A percentile compares a stretch with the other conserved stretches of the same genome.
These are phyloP conservation scores for Pseudozyma tsukubaensis DNA, from an alignment of 1,284 basidiomycete genomes.

Conservation along the genomic window DNA sequence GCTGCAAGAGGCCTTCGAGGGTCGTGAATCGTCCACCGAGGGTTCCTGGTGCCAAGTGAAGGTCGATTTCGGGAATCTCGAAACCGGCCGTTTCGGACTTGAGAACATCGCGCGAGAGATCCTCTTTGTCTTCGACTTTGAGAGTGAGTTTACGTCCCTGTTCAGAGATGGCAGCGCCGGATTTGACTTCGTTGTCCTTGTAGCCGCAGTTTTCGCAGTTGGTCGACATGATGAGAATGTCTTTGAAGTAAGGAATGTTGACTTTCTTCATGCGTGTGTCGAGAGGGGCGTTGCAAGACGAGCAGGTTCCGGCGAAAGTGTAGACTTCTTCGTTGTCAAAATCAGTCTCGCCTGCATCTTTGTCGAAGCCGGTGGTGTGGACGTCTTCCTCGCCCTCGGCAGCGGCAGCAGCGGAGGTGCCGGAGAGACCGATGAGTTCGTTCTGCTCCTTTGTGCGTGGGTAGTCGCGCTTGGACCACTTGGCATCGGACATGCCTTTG, in stretches of 20 bases:
- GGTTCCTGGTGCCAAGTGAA: constrained; percentile 90
- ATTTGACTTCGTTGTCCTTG: constrained; percentile 97
- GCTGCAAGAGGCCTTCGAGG: constrained; percentile 91
- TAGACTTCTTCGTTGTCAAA: constrained; percentile 83
- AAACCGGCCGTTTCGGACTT: constrained; percentile 80
- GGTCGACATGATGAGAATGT: constrained; percentile 98
- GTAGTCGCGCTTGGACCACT: constrained; percentile 92
- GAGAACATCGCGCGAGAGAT: constrained; percentile 91
- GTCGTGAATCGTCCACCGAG: constrained; percentile 99
- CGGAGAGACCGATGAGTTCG: constrained; percentile 78
- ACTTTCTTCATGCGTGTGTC: constrained; percentile 96
- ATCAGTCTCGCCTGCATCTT: constrained; percentile 67
- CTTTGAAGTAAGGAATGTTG: constrained; percentile 98
- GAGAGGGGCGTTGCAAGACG: constrained; percentile 84
- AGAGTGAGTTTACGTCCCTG: constrained; percentile 88
- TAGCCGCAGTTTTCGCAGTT: constrained; percentile 96
- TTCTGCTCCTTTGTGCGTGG: constrained; percentile 86
- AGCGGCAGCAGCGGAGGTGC: constrained; percentile 59
- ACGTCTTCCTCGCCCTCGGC: constrained; percentile 69
- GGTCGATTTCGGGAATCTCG: constrained; percentile 92
- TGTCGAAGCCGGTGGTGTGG: constrained; percentile 60
- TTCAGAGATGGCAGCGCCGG: constrained; percentile 85
- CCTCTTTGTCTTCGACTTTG: constrained; percentile 91
- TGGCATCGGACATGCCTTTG: constrained; percentile 78
- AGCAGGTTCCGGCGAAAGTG: constrained; percentile 88